These are phyloP conservation scores for Dalbergia oliveri DNA, from an alignment of 306 rosid species.

Conservation along the genomic window DNA sequence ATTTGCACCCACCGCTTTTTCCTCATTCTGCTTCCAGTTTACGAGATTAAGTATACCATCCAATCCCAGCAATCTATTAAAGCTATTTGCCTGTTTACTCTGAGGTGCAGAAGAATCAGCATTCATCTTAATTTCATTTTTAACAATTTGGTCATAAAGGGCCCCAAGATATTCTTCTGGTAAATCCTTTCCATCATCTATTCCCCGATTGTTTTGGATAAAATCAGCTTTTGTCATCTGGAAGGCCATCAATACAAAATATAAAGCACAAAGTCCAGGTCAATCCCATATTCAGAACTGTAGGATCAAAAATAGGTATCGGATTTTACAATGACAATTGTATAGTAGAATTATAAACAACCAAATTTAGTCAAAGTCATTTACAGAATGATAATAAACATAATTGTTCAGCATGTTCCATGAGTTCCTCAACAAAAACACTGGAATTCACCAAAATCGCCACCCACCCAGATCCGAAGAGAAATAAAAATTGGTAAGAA, in stretches of 20 bases:
- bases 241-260: constrained; percentile 51
- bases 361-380: constrained; percentile 31
- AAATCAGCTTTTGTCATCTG: constrained; percentile 99
- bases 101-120: constrained; percentile 91
- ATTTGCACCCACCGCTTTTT: constrained; percentile 94
- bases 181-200: constrained; percentile 97
- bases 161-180: constrained; percentile 93
- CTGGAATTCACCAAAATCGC: constrained; percentile 27
- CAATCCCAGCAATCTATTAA: constrained; percentile 88
- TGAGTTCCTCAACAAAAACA: constrained; percentile 29
- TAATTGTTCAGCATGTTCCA: constrained; percentile 12
- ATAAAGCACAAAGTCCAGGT: constrained; percentile 47
- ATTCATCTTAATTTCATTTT: constrained; percentile 94
- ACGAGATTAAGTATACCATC: constrained; percentile 98
- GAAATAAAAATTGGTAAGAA: constrained; percentile 18
- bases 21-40: constrained; percentile 95
- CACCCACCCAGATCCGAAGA: constrained; percentile 1
- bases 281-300: constrained; percentile 40
- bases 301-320: constrained; percentile 40
- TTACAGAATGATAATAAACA: constrained; percentile 28
- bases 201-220: constrained; percentile 95
- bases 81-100: constrained; percentile 92
- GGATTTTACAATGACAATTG: constrained; percentile 31
- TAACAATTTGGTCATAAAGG: constrained; percentile 89
- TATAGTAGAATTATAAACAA: constrained; percentile 22